A percentile compares a stretch with the other conserved stretches of the same genome.
Conservation (phyloP, 2,329 filamentous ascomycete genomes). For the Colletotrichum sp. region DNA sequence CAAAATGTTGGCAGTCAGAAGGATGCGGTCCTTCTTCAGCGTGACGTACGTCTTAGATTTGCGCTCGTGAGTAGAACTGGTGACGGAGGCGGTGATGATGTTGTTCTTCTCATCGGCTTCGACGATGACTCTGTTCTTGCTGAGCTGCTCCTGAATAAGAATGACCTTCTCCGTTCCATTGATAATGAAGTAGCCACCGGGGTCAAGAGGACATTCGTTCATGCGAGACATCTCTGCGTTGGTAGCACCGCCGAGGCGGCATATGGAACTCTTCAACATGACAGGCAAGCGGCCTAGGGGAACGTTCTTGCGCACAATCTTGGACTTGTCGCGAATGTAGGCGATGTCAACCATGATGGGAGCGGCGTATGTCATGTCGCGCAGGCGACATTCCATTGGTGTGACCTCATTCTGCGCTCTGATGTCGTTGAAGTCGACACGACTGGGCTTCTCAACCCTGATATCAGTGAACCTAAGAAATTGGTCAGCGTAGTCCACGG, state of each 20-base stretch:
- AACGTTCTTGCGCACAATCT: conserved; percentile 76
- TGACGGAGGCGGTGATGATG: conserved; percentile 93
- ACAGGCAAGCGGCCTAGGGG: conserved; percentile 91
- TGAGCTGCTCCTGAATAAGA: conserved; percentile 95
- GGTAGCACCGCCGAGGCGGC: conserved; percentile 81
- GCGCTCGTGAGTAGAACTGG: conserved; percentile 95
- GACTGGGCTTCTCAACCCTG: conserved; percentile 81
- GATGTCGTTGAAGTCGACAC: conserved; percentile 75
- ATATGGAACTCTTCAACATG: conserved; percentile 96
- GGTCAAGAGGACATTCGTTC: conserved; percentile 95
- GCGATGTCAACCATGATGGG: conserved; percentile 93
- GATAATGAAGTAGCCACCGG: conserved; percentile 97
- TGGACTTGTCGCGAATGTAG: conserved; percentile 82
- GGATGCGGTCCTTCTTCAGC: conserved; percentile 90
- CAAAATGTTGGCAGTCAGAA: conserved; percentile 90
- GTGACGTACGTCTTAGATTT: conserved; percentile 98
- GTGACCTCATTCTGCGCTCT: conserved; percentile 78
- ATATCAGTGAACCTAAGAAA: conserved; percentile 76
- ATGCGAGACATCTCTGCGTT: conserved; percentile 89
- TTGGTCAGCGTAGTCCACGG: not conserved
- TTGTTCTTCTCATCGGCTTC: conserved; percentile 92
- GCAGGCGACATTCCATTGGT: conserved; percentile 93
- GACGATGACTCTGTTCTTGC: conserved; percentile 98
- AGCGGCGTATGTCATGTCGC: conserved; percentile 97
- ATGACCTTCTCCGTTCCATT: conserved; percentile 99